Percentiles rank a stretch among this genome's conserved stretches.
phyloP scores from a whole-genome alignment of 2,329 filamentous ascomycete species.

The Penicillium palitans region DNA sequence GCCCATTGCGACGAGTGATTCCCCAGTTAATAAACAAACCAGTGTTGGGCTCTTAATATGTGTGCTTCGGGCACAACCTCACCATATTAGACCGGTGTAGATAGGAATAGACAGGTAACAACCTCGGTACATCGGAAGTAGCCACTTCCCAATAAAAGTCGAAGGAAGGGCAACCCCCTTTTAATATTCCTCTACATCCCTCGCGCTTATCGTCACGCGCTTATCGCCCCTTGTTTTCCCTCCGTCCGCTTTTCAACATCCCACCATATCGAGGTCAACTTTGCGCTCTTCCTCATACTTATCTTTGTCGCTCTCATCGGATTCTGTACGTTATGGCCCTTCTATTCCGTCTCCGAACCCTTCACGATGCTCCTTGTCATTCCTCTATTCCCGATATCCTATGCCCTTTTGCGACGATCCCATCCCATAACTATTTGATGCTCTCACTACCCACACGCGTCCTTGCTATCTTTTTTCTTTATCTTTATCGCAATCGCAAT shows the following conservation, averaged over 20 bases:
- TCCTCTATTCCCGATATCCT: background rate
- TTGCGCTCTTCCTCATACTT: conserved; percentile 2
- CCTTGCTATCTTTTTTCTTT: background rate
- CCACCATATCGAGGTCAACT: conserved; percentile 19
- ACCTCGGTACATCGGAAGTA: background rate
- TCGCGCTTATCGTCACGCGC: conserved; percentile 29
- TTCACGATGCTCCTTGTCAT: background rate
- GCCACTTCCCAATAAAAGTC: background rate
- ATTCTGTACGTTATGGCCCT: background rate
- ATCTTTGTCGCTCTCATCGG: background rate
- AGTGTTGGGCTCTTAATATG: conserved; percentile 14
- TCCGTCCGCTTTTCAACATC: conserved; percentile 28
- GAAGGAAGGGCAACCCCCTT: background rate
- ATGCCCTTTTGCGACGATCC: background rate
- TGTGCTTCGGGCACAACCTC: conserved; percentile 16
- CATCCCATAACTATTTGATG: background rate
- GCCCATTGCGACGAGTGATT: conserved; percentile 23
- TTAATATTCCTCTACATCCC: conserved; percentile 6
- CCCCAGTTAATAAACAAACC: conserved; percentile 16
- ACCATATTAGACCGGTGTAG: background rate
- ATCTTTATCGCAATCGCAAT: background rate
- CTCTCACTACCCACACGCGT: background rate
- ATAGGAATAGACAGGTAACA: background rate
- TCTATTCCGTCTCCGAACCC: background rate
- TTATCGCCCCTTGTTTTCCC: conserved; percentile 30